A percentile compares a stretch with the other conserved stretches of the same genome.
phyloP scores from a whole-genome alignment of 768 basidiomycete species.

The Rhizopogon vesiculosus region DNA sequence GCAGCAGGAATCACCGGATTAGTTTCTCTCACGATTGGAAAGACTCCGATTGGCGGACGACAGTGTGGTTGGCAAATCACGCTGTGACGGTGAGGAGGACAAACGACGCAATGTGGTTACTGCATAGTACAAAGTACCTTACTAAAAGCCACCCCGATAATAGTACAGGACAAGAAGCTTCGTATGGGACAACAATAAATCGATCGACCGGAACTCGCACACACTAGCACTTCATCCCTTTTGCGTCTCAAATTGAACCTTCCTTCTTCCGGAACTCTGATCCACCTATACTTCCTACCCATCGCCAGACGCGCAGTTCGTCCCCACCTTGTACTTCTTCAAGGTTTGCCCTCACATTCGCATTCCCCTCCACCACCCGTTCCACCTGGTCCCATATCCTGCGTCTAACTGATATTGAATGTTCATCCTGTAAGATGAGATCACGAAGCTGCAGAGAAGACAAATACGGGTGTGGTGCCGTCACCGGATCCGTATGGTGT shows the following conservation, averaged over 20 bases:
- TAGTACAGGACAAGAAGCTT: neutral
- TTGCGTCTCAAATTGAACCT: constrained; percentile 22
- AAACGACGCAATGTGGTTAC: neutral
- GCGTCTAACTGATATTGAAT: constrained; percentile 60
- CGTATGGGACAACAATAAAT: neutral
- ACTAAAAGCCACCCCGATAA: neutral
- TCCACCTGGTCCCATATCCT: constrained; percentile 82
- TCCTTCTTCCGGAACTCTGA: constrained; percentile 32
- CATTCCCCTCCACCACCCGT: constrained; percentile 81
- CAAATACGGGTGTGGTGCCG: constrained; percentile 68
- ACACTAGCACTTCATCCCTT: constrained; percentile 16
- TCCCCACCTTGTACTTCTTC: constrained; percentile 85
- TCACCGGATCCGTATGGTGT: constrained; percentile 79
- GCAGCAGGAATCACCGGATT: neutral
- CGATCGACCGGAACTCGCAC: neutral
- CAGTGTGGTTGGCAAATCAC: neutral
- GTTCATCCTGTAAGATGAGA: constrained; percentile 76
- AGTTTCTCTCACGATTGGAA: too few species aligned
- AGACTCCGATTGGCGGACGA: neutral
- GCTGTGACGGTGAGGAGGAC: neutral
- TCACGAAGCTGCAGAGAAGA: constrained; percentile 88
- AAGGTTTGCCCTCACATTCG: constrained; percentile 81
- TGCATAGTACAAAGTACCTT: too few species aligned
- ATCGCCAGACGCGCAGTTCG: constrained; percentile 87
- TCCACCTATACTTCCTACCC: constrained; percentile 61